A percentile compares a stretch with the other conserved stretches of the same genome.
phyloP scores from a whole-genome alignment of 345 rosid genomes.

The Melastoma malabathricum region DNA sequence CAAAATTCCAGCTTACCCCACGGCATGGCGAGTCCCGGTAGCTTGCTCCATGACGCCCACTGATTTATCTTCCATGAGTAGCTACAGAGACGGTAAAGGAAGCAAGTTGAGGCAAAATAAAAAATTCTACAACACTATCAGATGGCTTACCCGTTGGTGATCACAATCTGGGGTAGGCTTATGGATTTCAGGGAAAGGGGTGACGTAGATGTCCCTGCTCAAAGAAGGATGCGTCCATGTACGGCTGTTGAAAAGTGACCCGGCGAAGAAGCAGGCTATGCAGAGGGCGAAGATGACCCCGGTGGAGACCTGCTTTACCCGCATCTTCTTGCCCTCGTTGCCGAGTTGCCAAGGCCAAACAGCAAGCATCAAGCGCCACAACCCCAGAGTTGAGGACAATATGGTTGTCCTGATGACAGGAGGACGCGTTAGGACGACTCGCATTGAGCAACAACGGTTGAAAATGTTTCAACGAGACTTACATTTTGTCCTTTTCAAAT shows the following conservation, averaged over 20 bases:
- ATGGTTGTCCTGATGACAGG: no score
- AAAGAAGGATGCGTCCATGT: conserved; percentile 20
- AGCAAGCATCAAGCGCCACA: conserved; percentile 3
- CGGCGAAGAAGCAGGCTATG: conserved; percentile 59
- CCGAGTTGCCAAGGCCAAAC: conserved; percentile 14
- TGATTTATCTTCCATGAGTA: conserved; percentile 37
- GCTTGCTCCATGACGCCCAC: conserved; percentile 59
- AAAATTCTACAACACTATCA: background rate
- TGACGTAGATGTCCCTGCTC: conserved; percentile 12
- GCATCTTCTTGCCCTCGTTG: conserved; percentile 35
- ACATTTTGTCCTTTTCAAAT: no score
- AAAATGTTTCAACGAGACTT: no score
- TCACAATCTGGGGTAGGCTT: conserved; percentile 32
- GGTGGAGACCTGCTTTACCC: conserved; percentile 50
- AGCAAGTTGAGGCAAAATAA: background rate
- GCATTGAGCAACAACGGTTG: no score
- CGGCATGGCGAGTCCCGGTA: conserved; percentile 53
- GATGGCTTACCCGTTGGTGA: conserved; percentile 52
- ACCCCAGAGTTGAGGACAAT: background rate
- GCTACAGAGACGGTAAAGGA: conserved; percentile 19
- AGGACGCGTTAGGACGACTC: no score
- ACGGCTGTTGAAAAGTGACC: conserved; percentile 43
- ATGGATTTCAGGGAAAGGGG: conserved; percentile 11
- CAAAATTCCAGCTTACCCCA: conserved; percentile 22
- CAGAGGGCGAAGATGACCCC: conserved; percentile 50